phyloP scores from a whole-genome alignment of 345 rosid species.

The Syzygium aqueum region DNA sequence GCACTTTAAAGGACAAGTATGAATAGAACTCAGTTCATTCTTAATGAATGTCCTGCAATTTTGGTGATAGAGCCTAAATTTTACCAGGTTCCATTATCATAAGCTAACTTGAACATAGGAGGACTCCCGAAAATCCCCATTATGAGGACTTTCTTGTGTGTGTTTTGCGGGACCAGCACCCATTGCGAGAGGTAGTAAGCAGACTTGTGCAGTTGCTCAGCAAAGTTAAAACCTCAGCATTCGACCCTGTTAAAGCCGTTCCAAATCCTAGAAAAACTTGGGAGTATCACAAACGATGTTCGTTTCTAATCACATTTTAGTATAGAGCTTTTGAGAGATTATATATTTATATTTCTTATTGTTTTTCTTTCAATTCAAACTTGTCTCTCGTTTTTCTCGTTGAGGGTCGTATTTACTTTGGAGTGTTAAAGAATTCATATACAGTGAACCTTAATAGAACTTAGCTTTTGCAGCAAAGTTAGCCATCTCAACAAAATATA shows the following conservation, averaged over 20 bases:
- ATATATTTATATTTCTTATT: too few species aligned
- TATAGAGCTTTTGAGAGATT: neutral
- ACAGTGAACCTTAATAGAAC: neutral
- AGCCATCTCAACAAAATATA: neutral
- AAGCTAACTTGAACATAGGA: neutral
- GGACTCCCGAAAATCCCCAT: neutral
- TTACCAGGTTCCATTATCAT: neutral
- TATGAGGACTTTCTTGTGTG: too few species aligned
- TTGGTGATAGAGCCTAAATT: neutral
- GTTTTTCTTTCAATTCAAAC: too few species aligned
- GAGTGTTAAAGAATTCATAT: neutral
- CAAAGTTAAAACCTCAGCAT: neutral
- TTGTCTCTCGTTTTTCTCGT: neutral
- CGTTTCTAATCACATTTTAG: neutral
- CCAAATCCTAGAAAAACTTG: neutral
- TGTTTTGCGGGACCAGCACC: too few species aligned
- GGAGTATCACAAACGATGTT: neutral
- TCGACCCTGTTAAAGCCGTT: rapidly evolving
- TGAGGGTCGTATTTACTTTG: neutral
- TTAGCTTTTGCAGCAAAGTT: neutral
- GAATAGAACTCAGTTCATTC: neutral
- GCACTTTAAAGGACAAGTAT: neutral
- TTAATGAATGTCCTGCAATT: neutral
- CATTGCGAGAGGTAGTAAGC: neutral
- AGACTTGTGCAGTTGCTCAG: neutral